Evolutionary conservation across 1,284 basidiomycete species (phyloP), one percentile per base, ranked within the genome.

Genomic region (Hymenochaete sp.): DNA sequence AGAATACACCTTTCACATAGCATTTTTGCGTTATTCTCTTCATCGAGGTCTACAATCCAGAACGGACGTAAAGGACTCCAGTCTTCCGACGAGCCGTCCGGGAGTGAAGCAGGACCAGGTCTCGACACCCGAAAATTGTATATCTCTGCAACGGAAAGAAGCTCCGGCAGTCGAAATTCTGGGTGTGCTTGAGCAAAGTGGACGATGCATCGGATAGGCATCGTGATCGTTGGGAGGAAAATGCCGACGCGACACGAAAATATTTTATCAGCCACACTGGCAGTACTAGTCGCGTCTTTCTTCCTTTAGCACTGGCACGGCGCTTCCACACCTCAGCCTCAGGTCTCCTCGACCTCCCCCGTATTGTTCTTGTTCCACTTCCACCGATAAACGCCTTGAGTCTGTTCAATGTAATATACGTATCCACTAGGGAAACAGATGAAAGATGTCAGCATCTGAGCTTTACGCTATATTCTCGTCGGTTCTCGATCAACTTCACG

Each of bases 1-100:
- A 93, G 64, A 31, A 95, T 82, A 55, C 89, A 90, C 53, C 95
- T 68, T 51, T 73, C 68, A 0, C 88, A 80, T 16, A 98, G 67
- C n/a, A 75, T 61, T 44, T 70, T 64, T 0, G 85, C 89, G 52
- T 93, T 78, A 33, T 82, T 77, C 54, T 91, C 88, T 21, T 69
- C 62, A 22, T 79, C 75, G 1, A 95, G 65, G 22, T 72, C 70
- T 24, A 93, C 61, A 31, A 88, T 63, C 71, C 92, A 79, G 60
- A 85, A 86, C 0, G 89, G 88, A 38, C 79, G 67, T n/a, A 62
- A 68, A 26, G 70, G 62, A 61, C 82, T 74, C 49, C 65, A 63
- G 38, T 69, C 64, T 42, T 72, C 64, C 21, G 62, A 52, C 3
- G 32, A 33, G 16, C 31, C 25, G 3, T 36, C 42, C 9, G 28